These are phyloP conservation scores for Peronospora belbahrii DNA, from an alignment of 352 stramenopile genomes.

Conservation along the genomic window DNA sequence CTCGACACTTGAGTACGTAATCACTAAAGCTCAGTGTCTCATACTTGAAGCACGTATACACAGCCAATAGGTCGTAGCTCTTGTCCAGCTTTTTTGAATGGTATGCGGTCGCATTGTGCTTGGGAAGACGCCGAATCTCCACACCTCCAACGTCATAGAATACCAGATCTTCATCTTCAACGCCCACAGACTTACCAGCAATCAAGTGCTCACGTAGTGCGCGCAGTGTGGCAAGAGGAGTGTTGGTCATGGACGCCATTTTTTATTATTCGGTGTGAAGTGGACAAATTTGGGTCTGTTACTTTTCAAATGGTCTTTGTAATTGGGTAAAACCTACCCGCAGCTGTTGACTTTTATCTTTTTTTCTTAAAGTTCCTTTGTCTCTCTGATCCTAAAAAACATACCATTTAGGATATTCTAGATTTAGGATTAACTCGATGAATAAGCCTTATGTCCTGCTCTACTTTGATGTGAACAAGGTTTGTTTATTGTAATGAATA, in stretches of 20 bases:
- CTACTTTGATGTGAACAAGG: slow-evolving; percentile 82
- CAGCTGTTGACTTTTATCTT: no score
- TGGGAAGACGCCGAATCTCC: slow-evolving; percentile 41
- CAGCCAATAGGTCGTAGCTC: slow-evolving; percentile 74
- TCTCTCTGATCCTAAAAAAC: no score
- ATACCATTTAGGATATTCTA: no score
- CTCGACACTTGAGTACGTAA: slow-evolving; percentile 78
- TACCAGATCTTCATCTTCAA: slow-evolving; percentile 57
- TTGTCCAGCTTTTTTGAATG: slow-evolving; percentile 80
- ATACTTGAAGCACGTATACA: slow-evolving; percentile 78
- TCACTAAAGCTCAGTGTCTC: slow-evolving; percentile 65
- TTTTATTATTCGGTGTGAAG: no score
- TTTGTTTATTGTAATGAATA: slow-evolving; percentile 6
- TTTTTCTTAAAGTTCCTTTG: no score
- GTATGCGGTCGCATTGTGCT: slow-evolving; percentile 66
- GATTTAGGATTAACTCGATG: background rate
- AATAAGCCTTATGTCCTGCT: slow-evolving; percentile 43
- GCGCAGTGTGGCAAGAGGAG: slow-evolving; percentile 33
- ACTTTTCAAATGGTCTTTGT: background rate
- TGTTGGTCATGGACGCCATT: slow-evolving; percentile 6
- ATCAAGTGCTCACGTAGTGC: slow-evolving; percentile 67
- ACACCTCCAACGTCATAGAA: slow-evolving; percentile 44
- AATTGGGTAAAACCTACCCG: no score
- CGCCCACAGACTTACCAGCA: slow-evolving; percentile 46
- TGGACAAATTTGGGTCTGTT: background rate